Base-by-base conservation (phyloP, 2,329 filamentous ascomycete genomes). In the Colletotrichum sp. region DNA sequence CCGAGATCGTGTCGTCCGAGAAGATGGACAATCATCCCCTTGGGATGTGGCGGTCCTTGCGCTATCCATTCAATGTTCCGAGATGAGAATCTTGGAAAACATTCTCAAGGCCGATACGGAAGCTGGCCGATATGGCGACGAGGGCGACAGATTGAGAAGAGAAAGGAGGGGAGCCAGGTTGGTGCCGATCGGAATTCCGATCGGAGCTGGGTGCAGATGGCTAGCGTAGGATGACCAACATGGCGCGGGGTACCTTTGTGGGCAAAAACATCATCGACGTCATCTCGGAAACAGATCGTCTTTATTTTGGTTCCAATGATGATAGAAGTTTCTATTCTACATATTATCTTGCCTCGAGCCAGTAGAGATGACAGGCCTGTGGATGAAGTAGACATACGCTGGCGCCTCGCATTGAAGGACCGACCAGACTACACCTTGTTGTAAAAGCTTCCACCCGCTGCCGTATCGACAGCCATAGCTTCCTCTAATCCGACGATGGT, bases 261-360 rank as follows among this genome's bases (percentile, higher is more conserved):
- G 6, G 10, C n/a, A 52, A 13, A 52, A 3, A 2, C 44, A 4
- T 52, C n/a, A 52, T 52, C 44, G 44, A 52, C n/a, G 44, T 52
- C 44, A 22, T 52, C 44, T 13, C n/a, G n/a, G 6, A 52, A 52
- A 3, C 44, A 48, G n/a, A 4, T n/a, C 10, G n/a, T 4, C n/a
- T 13, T 22, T 5, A 52, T 52, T 2, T 13, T 22, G n/a, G n/a
- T 52, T 52, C 3, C 0, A 7, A 48, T 22, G 2, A 48, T 48
- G 44, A 13, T 8, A 52, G n/a, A 52, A 22, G 1, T 12, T 52
- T 22, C 6, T 12, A 52, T 52, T 22, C 44, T 52, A 22, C 10
- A 3, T 13, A 13, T 3, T 1, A 13, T 48, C 0, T 1, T 48
- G 2, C n/a, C 44, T 52, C n/a, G 0, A 52, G n/a, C n/a, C 6